Evolutionary conservation across 176 grass and related monocot genomes (phyloP).

Genomic region (Aegilops umbellulata): DNA sequence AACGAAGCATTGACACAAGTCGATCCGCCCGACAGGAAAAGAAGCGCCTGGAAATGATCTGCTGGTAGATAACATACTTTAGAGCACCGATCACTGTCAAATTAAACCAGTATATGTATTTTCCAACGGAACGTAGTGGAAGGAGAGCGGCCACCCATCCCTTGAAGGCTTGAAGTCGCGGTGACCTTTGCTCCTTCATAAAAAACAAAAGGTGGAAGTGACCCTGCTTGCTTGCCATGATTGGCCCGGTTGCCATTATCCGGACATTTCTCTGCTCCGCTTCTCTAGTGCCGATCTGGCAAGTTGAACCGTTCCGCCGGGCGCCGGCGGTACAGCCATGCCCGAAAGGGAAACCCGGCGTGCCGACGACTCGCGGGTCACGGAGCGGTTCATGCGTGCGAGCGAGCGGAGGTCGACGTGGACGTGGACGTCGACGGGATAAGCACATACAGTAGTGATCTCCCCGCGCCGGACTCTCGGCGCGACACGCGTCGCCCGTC

Average conservation of each 20-base stretch:
- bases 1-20: too few species aligned
- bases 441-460: neutral
- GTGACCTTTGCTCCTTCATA: neutral
- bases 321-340: neutral
- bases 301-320: neutral
- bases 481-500: conserved; percentile 28
- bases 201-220: too few species aligned
- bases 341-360: neutral
- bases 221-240: neutral
- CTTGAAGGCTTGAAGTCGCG: conserved; percentile 5
- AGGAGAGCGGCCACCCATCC: neutral
- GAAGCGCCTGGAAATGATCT: neutral
- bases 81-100: neutral
- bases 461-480: neutral
- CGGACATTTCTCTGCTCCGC: neutral
- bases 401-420: neutral
- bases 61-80: neutral
- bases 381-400: neutral
- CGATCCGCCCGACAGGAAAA: neutral
- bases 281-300: conserved; percentile 6
- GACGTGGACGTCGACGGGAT: neutral
- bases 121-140: neutral
- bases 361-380: neutral
- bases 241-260: neutral
- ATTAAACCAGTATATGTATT: neutral